Base-by-base conservation (phyloP, 139 green algal species). In the Tetraselmis striata region DNA sequence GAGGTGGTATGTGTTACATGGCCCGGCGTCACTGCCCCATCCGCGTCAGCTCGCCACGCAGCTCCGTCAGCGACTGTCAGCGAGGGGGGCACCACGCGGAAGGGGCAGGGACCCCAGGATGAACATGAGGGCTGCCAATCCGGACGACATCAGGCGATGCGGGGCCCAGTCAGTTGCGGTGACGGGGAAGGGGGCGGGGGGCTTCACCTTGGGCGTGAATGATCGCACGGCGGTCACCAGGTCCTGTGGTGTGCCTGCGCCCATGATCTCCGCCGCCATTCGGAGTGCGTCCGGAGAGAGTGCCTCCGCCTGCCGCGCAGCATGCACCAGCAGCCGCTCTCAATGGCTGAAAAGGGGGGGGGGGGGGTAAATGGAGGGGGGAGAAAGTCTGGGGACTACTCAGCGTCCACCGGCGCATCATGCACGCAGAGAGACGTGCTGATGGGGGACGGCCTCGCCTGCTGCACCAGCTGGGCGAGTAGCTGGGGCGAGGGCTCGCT, bases 11-110 rank as follows among this genome's bases (percentile, higher is more conserved):
- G n/a, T n/a, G n/a, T n/a, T n/a, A n/a, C n/a, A n/a, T n/a, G n/a
- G n/a, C 5, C 45, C 45, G 18, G 45, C 45, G 5, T 18, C 18
- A 67, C 45, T 67, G 81, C 1, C 84, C 84, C 84, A 88, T 88
- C 29, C 67, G 28, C 2, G 81, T 45, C 23, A 88, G 80, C 75
- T 84, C 78, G 45, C 83, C 81, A 1, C 84, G 83, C 29, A 81
- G 58, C 74, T 18, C 2, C 5, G 74, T 32, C 83, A 84, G 23
- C 28, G 31, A 28, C 5, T 32, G 45, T n/a, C n/a, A n/a, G n/a
- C n/a, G n/a, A n/a, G n/a, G n/a, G n/a, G n/a, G n/a, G n/a, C n/a
- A n/a, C n/a, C n/a, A n/a, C n/a, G n/a, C n/a, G n/a, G n/a, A n/a
- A n/a, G n/a, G n/a, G n/a, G n/a, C n/a, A n/a, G n/a, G n/a, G n/a